Evolutionary conservation across 805 yeast species (phyloP).

Genomic region (Candida montana): DNA sequence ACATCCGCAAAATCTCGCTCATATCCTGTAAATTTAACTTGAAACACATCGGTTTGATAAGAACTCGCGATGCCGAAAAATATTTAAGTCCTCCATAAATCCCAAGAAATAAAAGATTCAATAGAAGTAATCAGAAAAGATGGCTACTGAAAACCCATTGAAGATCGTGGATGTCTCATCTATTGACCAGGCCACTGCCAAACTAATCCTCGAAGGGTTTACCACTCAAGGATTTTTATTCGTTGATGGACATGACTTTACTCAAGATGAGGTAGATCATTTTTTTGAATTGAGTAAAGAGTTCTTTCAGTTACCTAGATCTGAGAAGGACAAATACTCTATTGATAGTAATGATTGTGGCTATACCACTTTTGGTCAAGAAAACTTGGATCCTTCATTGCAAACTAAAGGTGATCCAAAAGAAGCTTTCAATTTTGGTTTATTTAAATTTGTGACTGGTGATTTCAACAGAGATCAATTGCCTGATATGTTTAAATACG

Average conservation of each 20-base stretch:
- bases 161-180: conserved; percentile 54
- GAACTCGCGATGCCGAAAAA: no score
- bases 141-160: conserved; percentile 36
- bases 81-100: no score
- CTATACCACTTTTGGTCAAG: conserved; percentile 50
- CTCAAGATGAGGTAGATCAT: conserved; percentile 46
- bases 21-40: no score
- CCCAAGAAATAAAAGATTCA: no score
- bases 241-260: conserved; percentile 63
- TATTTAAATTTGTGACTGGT: conserved; percentile 47
- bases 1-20: no score
- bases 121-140: no score
- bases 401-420: conserved; percentile 49
- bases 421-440: conserved; percentile 66
- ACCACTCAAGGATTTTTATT: conserved; percentile 60
- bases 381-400: conserved; percentile 32
- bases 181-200: conserved; percentile 38
- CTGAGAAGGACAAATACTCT: conserved; percentile 43
- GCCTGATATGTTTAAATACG: conserved; percentile 47
- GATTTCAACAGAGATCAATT: conserved; percentile 33
- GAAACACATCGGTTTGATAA: no score
- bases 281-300: conserved; percentile 44
- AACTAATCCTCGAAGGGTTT: conserved; percentile 51
- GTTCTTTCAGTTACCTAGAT: conserved; percentile 45
- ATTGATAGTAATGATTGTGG: conserved; percentile 58